phyloP scores from a whole-genome alignment of 2,329 filamentous ascomycete species.

The Dothidotthia symphoricarpi region DNA sequence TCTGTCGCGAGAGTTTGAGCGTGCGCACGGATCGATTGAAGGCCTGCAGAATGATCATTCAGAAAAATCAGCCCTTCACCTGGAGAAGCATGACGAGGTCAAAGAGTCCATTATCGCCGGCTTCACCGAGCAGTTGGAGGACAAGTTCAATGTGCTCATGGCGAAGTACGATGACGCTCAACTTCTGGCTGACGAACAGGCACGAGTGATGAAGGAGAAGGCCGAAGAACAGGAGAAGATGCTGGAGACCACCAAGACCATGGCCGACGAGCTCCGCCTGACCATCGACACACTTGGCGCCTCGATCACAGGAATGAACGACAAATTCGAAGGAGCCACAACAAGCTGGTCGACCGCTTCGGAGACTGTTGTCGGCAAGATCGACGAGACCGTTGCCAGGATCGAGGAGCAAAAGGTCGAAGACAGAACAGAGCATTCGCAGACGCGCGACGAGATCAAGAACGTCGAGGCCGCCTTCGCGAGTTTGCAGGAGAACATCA shows the following conservation, averaged over 20 bases:
- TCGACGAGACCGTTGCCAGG: slow-evolving; percentile 72
- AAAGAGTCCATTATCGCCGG: slow-evolving; percentile 56
- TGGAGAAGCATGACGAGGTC: slow-evolving; percentile 61
- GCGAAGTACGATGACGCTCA: slow-evolving; percentile 87
- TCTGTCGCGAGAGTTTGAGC: slow-evolving; percentile 84
- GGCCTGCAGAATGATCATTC: slow-evolving; percentile 77
- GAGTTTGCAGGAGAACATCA: slow-evolving; percentile 72
- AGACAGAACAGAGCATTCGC: slow-evolving; percentile 73
- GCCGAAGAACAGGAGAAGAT: slow-evolving; percentile 71
- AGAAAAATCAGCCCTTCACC: slow-evolving; percentile 54
- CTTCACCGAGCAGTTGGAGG: slow-evolving; percentile 62
- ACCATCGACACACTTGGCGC: slow-evolving; percentile 82
- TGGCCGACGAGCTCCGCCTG: slow-evolving; percentile 83
- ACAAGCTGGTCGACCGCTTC: slow-evolving; percentile 87
- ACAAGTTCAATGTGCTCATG: slow-evolving; percentile 78
- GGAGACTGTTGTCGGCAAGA: slow-evolving; percentile 80
- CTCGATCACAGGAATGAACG: slow-evolving; percentile 49
- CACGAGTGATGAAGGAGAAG: slow-evolving; percentile 70
- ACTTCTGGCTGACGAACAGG: slow-evolving; percentile 68
- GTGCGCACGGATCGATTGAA: slow-evolving; percentile 75
- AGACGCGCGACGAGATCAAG: slow-evolving; percentile 77
- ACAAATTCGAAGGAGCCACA: slow-evolving; percentile 73
- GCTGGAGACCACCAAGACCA: slow-evolving; percentile 69
- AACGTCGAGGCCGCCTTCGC: slow-evolving; percentile 72
- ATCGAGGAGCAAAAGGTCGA: slow-evolving; percentile 73